A percentile compares a stretch with the other conserved stretches of the same genome.
Evolutionary conservation across 1,284 basidiomycete genomes (phyloP).

Genomic region (Prillingera fragicola): DNA sequence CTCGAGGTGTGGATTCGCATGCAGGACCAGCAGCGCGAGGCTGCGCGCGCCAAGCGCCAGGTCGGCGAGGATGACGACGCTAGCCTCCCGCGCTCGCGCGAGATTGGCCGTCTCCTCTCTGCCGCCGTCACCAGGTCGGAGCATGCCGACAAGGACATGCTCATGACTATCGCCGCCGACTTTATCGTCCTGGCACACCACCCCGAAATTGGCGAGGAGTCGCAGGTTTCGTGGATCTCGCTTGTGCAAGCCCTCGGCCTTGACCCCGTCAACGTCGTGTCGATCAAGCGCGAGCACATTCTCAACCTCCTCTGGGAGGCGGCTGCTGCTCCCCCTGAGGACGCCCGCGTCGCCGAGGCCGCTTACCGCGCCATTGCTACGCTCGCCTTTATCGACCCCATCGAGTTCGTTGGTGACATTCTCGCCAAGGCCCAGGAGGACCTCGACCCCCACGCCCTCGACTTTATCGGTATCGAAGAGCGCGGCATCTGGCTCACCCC

Average conservation of each 20-base stretch:
- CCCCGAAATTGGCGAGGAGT: slow-evolving; percentile 58
- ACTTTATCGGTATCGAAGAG: slow-evolving; percentile 64
- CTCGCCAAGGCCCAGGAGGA: slow-evolving; percentile 61
- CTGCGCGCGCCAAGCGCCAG: slow-evolving; percentile 18
- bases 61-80: slow-evolving; percentile 29
- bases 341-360: slow-evolving; percentile 50
- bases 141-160: slow-evolving; percentile 18
- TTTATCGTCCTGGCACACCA: slow-evolving; percentile 71
- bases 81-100: slow-evolving; percentile 26
- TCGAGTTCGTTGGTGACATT: slow-evolving; percentile 61
- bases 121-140: slow-evolving; percentile 12
- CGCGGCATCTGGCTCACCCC: slow-evolving; percentile 79
- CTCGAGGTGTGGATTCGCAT: slow-evolving; percentile 45
- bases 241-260: slow-evolving; percentile 62
- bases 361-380: slow-evolving; percentile 70
- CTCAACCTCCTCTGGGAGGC: slow-evolving; percentile 35
- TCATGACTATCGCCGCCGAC: slow-evolving; percentile 49
- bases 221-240: slow-evolving; percentile 75
- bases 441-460: slow-evolving; percentile 57
- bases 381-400: slow-evolving; percentile 70
- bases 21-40: slow-evolving; percentile 28
- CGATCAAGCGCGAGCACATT: slow-evolving; percentile 31
- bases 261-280: slow-evolving; percentile 58
- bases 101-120: slow-evolving; percentile 36
- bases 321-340: slow-evolving; percentile 29